Evolutionary conservation across 208 protist species (phyloP).

Genomic region (Tritrichomonas musculus): DNA sequence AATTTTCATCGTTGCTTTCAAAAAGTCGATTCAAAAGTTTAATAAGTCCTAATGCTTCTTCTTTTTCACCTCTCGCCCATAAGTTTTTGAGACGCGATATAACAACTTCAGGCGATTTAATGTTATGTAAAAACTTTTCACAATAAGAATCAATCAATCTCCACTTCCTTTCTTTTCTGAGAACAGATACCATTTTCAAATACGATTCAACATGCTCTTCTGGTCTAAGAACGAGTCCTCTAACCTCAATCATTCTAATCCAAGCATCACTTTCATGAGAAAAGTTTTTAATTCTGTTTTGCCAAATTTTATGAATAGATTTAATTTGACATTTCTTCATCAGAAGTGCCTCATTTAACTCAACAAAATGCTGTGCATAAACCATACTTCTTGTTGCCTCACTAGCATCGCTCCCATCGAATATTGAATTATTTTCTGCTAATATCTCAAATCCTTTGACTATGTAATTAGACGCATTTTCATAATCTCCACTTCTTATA

Average conservation of each 20-base stretch:
- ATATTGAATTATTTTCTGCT: background rate
- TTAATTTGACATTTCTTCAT: too few species aligned
- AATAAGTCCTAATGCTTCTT: background rate
- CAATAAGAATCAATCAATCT: background rate
- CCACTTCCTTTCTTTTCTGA: constrained; percentile 17
- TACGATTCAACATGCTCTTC: background rate
- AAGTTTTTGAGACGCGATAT: background rate
- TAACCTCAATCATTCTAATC: background rate
- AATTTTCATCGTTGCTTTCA: background rate
- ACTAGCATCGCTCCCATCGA: background rate
- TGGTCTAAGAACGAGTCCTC: background rate
- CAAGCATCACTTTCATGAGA: constrained; percentile 22
- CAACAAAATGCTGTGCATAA: background rate
- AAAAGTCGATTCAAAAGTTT: background rate
- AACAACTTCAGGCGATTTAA: background rate
- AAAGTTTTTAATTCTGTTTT: background rate
- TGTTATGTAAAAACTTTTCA: background rate
- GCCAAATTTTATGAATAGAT: background rate
- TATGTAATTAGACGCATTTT: background rate
- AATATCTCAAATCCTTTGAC: background rate
- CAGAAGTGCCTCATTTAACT: background rate
- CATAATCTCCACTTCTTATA: background rate
- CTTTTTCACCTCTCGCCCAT: background rate
- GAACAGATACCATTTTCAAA: background rate
- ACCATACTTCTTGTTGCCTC: background rate